phyloP scores from a whole-genome alignment of 345 rosid genomes.

The Jatropha curcas region DNA sequence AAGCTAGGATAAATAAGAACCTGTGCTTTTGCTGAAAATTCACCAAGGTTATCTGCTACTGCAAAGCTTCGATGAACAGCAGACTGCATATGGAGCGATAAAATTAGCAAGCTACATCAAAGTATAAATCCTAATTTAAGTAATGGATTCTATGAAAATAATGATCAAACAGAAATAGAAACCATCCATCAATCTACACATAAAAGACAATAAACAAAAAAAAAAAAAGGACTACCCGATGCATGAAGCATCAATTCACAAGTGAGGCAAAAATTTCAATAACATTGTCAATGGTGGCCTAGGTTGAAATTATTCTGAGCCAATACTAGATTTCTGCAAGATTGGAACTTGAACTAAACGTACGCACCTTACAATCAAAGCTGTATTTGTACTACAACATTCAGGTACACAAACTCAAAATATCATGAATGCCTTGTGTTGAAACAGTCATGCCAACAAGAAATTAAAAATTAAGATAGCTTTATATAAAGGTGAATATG shows the following conservation, averaged over 20 bases:
- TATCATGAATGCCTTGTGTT: not conserved
- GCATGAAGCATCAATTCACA: too few species aligned
- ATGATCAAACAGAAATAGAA: not conserved
- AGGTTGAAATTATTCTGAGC: not conserved
- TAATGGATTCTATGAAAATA: not conserved
- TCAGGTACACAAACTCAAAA: not conserved
- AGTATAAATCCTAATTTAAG: not conserved
- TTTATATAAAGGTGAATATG: not conserved
- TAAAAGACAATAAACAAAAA: too few species aligned
- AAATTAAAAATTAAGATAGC: not conserved
- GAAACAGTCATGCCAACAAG: not conserved
- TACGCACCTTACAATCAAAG: not conserved
- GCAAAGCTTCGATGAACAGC: slow-evolving; percentile 91
- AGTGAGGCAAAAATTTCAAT: not conserved
- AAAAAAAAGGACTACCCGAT: too few species aligned
- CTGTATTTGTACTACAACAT: not conserved
- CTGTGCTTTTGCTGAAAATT: slow-evolving; percentile 93
- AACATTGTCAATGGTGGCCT: not conserved
- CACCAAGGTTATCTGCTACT: slow-evolving; percentile 89
- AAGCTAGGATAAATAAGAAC: slow-evolving; percentile 31
- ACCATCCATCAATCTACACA: not conserved
- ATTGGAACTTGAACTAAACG: not conserved
- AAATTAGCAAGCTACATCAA: not conserved
- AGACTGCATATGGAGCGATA: slow-evolving; percentile 42
- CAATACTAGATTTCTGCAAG: not conserved